Evolutionary conservation across 2,329 filamentous ascomycete species (phyloP).

Genomic region (Fusarium odoratissimum): DNA sequence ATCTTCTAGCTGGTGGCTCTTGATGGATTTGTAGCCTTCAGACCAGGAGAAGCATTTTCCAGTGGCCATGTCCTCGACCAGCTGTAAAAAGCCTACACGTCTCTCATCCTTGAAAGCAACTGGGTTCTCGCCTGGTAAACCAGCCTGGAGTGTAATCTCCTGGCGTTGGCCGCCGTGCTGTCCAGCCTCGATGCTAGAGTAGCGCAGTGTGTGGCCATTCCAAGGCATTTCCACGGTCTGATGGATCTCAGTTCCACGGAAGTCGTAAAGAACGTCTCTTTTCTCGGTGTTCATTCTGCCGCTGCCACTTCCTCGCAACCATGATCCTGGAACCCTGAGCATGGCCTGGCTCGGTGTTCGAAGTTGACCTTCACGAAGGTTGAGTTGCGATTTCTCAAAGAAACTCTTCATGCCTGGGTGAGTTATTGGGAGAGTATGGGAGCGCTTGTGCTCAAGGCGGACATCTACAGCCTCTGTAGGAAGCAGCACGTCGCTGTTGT

Average conservation of each 20-base stretch:
- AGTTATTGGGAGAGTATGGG: conserved; percentile 54
- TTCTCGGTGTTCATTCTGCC: neutral
- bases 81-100: conserved; percentile 41
- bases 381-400: conserved; percentile 57
- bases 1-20: conserved; percentile 43
- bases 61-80: conserved; percentile 47
- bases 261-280: conserved; percentile 50
- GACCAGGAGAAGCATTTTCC: conserved; percentile 52
- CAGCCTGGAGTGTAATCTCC: conserved; percentile 57
- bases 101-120: conserved; percentile 3
- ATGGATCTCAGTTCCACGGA: conserved; percentile 65
- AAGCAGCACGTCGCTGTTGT: conserved; percentile 58
- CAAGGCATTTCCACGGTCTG: conserved; percentile 58
- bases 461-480: conserved; percentile 61
- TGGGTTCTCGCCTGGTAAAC: neutral
- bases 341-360: conserved; percentile 52
- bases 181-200: conserved; percentile 65
- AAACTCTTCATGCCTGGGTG: conserved; percentile 56
- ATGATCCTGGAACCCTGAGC: conserved; percentile 22
- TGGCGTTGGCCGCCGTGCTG: conserved; percentile 63
- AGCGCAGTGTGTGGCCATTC: conserved; percentile 59
- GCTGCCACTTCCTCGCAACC: neutral
- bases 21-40: conserved; percentile 47
- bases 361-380: conserved; percentile 56
- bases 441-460: conserved; percentile 54